These are phyloP conservation scores for Aurantiochytrium sp. DNA, from an alignment of 108 stramenopile genomes.

Conservation along the genomic window DNA sequence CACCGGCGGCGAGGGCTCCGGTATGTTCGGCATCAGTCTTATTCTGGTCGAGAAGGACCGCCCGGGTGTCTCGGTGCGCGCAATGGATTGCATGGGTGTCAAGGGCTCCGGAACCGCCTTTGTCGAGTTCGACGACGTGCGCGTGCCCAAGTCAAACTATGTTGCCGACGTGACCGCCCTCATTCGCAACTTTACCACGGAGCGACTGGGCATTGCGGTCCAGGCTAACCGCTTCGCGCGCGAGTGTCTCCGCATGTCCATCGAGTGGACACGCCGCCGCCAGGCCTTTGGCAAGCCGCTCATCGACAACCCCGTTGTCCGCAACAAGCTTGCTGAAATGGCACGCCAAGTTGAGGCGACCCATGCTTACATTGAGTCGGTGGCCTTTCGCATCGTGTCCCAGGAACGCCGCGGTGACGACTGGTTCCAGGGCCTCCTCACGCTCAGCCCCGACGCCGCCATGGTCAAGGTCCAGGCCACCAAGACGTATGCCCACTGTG, in stretches of 20 bases:
- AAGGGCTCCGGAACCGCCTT: neutral
- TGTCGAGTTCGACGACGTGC: neutral
- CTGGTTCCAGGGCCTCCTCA: neutral
- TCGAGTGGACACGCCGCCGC: neutral
- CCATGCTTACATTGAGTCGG: neutral
- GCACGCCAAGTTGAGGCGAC: neutral
- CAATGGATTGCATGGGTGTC: constrained; percentile 1
- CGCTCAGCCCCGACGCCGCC: neutral
- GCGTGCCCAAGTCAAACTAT: constrained; percentile 3
- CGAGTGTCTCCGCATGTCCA: neutral
- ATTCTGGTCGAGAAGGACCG: neutral
- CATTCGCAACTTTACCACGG: constrained; percentile 12
- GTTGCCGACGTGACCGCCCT: neutral
- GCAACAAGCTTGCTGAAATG: neutral
- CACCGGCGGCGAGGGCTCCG: neutral
- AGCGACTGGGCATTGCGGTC: neutral
- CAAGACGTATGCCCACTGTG: neutral
- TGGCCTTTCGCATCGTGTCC: constrained; percentile 9
- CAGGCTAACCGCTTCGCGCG: constrained; percentile 10
- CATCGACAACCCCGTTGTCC: neutral
- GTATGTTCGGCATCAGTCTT: neutral
- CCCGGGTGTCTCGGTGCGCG: neutral
- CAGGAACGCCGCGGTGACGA: constrained; percentile 7
- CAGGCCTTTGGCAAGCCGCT: constrained; percentile 14
- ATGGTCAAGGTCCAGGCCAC: constrained; percentile 12